phyloP scores from a whole-genome alignment of 2,329 filamentous ascomycete genomes.

The Apiospora saccharicola region DNA sequence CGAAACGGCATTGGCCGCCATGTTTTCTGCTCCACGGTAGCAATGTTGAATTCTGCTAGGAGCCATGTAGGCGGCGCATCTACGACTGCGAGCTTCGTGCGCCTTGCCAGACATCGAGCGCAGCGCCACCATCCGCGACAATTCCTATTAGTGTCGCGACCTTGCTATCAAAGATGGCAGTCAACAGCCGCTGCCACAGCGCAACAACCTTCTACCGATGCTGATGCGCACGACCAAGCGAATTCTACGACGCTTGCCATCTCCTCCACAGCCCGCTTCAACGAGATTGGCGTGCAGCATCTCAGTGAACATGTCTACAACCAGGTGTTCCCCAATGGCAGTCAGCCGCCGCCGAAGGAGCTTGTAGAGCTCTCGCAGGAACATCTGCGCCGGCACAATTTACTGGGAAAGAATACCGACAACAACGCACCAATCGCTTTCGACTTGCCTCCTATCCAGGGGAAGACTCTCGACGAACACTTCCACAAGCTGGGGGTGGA shows the following conservation, averaged over 20 bases:
- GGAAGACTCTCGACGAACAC: conserved; percentile 87
- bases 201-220: conserved; percentile 29
- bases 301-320: conserved; percentile 82
- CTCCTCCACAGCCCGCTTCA: conserved; percentile 73
- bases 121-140: conserved; percentile 46
- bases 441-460: conserved; percentile 81
- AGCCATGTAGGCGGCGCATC: conserved; percentile 49
- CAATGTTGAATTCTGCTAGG: conserved; percentile 49
- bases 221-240: background rate
- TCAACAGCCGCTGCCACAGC: conserved; percentile 42
- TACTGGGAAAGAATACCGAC: conserved; percentile 90
- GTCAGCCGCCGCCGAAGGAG: conserved; percentile 67
- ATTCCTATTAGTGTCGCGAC: conserved; percentile 49
- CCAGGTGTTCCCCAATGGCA: conserved; percentile 77
- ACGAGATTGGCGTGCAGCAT: conserved; percentile 94
- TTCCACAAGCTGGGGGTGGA: conserved; percentile 89
- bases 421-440: conserved; percentile 79
- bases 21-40: conserved; percentile 38
- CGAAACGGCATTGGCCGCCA: conserved; percentile 26
- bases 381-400: conserved; percentile 83
- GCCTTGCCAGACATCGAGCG: conserved; percentile 57
- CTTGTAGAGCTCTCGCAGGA: conserved; percentile 82
- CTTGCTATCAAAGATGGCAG: conserved; percentile 50
- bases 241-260: conserved; percentile 42
- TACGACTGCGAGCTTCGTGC: conserved; percentile 56